Evolutionary conservation across 495 filamentous ascomycete genomes (phyloP), one percentile per base, ranked within the genome.

Genomic region (Neurospora discreta): DNA sequence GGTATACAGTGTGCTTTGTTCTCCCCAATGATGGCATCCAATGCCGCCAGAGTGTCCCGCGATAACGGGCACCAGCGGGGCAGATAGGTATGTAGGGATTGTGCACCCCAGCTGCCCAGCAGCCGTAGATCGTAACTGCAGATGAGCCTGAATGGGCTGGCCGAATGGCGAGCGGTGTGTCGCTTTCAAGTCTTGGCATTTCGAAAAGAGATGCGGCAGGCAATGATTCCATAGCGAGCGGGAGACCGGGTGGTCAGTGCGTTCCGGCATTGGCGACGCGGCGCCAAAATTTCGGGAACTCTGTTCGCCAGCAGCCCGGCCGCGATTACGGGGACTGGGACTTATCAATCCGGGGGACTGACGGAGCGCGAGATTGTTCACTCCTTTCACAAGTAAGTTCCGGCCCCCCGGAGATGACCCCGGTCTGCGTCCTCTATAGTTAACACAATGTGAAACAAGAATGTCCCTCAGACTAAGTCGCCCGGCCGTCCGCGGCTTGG

Each of bases 391-490:
- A 68, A 38, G 71, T 72, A 69, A 39, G 44, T 26, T 38, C 39
- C 52, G 26, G 23, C 16, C 65, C 46, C n/a, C 26, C 58, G 23
- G 38, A 38, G 33, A n/a, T 43, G 41, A 30, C 16, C 36, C 33
- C 60, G 69, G 39, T 65, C 71, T 18, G 16, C 26, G 52, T 65
- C 23, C 33, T 11, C n/a, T 18, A 16, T 70, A 10, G 58, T 46
- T 72, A 11, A 74, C 70, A 68, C 7, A 2, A 7, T 39, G 15
- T 20, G 13, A 10, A 39, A 30, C 26, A 68, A 77, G 46, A 40
- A 81, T 81, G 79, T 72, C 78, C 68, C 71, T 74, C n/a, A 78
- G 78, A 77, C 52, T 80, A 76, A 73, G 76, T 74, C 79, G 76
- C 76, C 71, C 77, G 46, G 74, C 75, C 73, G 72, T 73, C 43